Evolutionary conservation across 2,329 filamentous ascomycete species (phyloP).

Genomic region (Akanthomyces uredinophilus): DNA sequence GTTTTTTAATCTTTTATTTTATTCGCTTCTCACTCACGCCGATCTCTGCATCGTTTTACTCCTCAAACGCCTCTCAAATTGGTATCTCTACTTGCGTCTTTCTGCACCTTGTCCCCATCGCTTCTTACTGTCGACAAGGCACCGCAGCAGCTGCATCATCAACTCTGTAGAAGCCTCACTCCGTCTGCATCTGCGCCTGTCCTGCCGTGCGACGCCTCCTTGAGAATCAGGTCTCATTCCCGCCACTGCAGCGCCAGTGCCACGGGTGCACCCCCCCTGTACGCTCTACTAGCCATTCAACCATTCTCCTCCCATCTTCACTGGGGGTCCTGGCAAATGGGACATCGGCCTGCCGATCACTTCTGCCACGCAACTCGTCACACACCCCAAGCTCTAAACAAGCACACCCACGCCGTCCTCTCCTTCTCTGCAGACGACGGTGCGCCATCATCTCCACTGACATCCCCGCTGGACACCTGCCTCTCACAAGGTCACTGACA

Average conservation of each 20-base stretch:
- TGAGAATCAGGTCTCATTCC: conserved; percentile 5
- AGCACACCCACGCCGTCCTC: conserved; percentile 5
- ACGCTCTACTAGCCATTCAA: conserved; percentile 30
- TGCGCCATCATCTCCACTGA: conserved; percentile 28
- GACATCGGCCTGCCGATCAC: conserved; percentile 52
- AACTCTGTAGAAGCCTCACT: neutral
- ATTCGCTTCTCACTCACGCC: neutral
- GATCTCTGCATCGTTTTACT: conserved; percentile 10
- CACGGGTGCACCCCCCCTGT: conserved; percentile 25
- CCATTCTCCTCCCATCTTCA: conserved; percentile 42
- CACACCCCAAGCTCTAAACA: conserved; percentile 28
- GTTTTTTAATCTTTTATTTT: neutral
- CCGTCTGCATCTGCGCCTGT: neutral
- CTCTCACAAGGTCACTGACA: conserved; percentile 18
- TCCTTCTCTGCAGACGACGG: conserved; percentile 7
- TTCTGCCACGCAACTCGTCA: conserved; percentile 45
- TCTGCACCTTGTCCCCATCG: neutral
- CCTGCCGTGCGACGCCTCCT: conserved; percentile 1
- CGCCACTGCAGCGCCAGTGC: neutral
- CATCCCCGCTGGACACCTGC: conserved; percentile 29
- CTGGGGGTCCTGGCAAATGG: conserved; percentile 43
- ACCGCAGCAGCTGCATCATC: neutral
- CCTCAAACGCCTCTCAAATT: neutral
- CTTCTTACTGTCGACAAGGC: neutral
- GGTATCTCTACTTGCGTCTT: neutral